Base-by-base conservation (phyloP, 2,329 filamentous ascomycete genomes). In the Diplodia intermedia region DNA sequence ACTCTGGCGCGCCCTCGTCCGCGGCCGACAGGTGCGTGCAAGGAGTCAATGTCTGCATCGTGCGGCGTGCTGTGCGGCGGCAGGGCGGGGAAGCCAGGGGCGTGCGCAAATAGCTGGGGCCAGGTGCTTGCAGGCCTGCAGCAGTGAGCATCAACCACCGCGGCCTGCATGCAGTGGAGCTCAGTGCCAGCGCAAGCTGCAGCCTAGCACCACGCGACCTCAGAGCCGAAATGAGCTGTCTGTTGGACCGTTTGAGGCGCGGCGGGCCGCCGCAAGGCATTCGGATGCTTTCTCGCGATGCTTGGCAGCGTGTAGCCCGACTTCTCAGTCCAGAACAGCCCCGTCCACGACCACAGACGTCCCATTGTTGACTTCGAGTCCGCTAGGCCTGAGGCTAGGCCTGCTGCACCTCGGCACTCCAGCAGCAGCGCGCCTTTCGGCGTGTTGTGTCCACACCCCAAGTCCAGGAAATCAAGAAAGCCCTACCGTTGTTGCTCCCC, bases 401-500 rank as follows among this genome's bases (percentile, higher is more conserved):
- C n/a, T 52, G 40, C 43, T 33, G 38, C 15, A n/a, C 2, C 43
- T 23, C 20, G 31, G 2, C 60, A 38, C 29, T 23, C 29, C 29
- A 18, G 26, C 49, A 43, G 57, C 43, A 43, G 40, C 26, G 57
- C 40, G 57, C 20, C 5, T 31, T 49, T 31, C 43, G 26, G 31
- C 31, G 43, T 63, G 60, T 20, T 52, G 60, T 52, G 60, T 23
- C 36, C 54, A 36, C 31, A n/a, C 38, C 11, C 14, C 40, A 50
- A 66, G 23, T 61, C 47, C 29, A 67, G 54, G 50, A 57, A 66
- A 66, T 43, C 43, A 54, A 53, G 31, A 20, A 40, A 50, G 33
- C 43, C 79, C 69, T 80, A 81, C 78, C 79, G 77, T 75, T 74
- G 66, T 75, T 74, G 68, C 73, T 73, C 70, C 71, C 71, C 79